Evolutionary conservation across 768 basidiomycete species (phyloP), one percentile per base, ranked within the genome.

Genomic region (Aureoboletus auriporus): DNA sequence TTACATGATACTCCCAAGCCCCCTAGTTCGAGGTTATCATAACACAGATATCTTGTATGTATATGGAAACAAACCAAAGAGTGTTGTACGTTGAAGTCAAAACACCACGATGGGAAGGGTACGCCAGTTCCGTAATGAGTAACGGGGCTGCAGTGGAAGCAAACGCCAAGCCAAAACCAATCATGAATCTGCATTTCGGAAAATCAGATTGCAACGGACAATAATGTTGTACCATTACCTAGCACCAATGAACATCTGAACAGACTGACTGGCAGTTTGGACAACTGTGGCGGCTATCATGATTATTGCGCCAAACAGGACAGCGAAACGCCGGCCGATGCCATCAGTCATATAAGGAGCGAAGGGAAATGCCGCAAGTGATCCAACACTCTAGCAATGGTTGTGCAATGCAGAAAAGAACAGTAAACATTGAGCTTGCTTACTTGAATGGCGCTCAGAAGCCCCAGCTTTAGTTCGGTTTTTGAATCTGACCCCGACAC

Each of bases 71-170:
- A 40, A 59, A 75, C 76, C 75, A 76, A 23, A 75, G 60, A 10
- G 67, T 61, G 62, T 73, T 73, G 58, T 73, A 75, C 28, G 69
- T 57, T 10, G 74, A 71, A 11, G 76, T 79, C 33, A 33, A 33
- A 45, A 74, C 47, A 11, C 65, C 73, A 35, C 76, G 74, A 51
- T 79, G 73, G 9, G 73, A 70, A 11, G 75, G 76, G 57, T 76
- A 77, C 1, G 77, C 70, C 23, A 80, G 56, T 64, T 80, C 77
- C 34, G 75, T 73, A 48, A 79, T 65, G 14, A 79, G 69, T 20
- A 78, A 59, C 6, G 77, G 78, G 4, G 78, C 74, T 31, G 77
- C 69, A 41, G 64, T 66, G 8, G 64, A 58, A 10, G 71, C 69
- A 50, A 76, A 72, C 5, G 68, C 65, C 38, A 70, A 65, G 26